Conservation (phyloP, 441 rosid species). For the Kokia cookei region DNA sequence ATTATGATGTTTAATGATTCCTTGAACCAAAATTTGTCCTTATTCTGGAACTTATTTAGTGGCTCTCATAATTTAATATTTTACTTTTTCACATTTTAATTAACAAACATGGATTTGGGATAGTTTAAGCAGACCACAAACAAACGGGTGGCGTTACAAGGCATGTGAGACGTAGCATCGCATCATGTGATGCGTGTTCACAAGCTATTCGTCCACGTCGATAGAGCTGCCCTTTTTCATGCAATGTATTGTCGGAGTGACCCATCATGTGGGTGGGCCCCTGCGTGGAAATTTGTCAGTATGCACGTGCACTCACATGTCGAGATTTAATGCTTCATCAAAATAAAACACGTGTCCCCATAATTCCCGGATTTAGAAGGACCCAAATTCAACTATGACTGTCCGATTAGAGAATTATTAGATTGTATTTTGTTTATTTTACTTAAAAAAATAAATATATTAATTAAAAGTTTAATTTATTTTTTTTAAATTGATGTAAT, state of each 20-base stretch:
- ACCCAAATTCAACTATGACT: constrained; percentile 19
- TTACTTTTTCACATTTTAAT: too few relatives aligned
- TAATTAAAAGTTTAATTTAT: too few relatives aligned
- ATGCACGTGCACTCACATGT: constrained; percentile 72
- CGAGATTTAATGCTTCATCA: not conserved
- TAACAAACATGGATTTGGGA: too few relatives aligned
- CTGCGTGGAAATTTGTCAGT: constrained; percentile 19
- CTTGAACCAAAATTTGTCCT: too few relatives aligned
- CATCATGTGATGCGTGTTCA: constrained; percentile 15
- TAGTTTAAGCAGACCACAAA: not conserved
- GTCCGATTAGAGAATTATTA: not conserved
- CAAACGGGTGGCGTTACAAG: constrained; percentile 6
- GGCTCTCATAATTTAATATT: too few relatives aligned
- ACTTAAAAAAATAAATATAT: too few relatives aligned
- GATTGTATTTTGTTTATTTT: too few relatives aligned
- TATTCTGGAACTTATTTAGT: too few relatives aligned
- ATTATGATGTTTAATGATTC: not conserved
- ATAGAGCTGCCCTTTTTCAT: not conserved
- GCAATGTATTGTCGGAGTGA: not conserved
- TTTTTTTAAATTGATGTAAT: too few relatives aligned
- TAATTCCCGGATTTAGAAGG: constrained; percentile 20
- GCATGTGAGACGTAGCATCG: constrained; percentile 20
- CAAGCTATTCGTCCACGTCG: constrained; percentile 2
- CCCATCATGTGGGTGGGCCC: constrained; percentile 56
- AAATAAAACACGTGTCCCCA: constrained; percentile 29